Evolutionary conservation across 2,329 filamentous ascomycete species (phyloP).

Genomic region (Myriosclerotinia curreyana): DNA sequence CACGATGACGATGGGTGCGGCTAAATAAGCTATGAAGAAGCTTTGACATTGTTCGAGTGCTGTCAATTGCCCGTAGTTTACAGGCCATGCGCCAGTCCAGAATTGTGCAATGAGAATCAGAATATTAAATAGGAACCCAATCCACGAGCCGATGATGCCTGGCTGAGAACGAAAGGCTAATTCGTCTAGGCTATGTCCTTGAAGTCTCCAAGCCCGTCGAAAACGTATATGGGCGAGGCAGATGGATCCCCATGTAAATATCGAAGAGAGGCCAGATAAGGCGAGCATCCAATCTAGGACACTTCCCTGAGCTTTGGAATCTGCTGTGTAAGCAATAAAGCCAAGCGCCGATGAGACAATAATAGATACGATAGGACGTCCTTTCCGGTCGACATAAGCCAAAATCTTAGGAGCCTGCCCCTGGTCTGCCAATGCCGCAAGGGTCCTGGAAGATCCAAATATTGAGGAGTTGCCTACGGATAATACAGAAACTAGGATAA

Average conservation of each 20-base stretch:
- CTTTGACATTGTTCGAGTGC: conserved; percentile 51
- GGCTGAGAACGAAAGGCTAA: conserved; percentile 79
- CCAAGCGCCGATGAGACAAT: conserved; percentile 63
- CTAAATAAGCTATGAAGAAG: conserved; percentile 74
- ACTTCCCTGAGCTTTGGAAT: conserved; percentile 50
- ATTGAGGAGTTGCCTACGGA: conserved; percentile 91
- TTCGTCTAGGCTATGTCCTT: conserved; percentile 69
- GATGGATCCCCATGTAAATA: conserved; percentile 81
- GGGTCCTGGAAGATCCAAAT: conserved; percentile 85
- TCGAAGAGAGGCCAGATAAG: conserved; percentile 67
- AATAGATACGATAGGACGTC: conserved; percentile 75
- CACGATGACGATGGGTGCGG: conserved; percentile 62
- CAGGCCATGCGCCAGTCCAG: conserved; percentile 79
- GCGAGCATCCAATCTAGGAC: conserved; percentile 80
- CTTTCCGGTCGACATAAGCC: conserved; percentile 77
- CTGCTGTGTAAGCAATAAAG: conserved; percentile 73
- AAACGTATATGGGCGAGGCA: conserved; percentile 92
- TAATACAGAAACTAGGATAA: conserved; percentile 85
- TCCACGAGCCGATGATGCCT: conserved; percentile 74
- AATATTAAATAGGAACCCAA: conserved; percentile 72
- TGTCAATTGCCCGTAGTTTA: conserved; percentile 52
- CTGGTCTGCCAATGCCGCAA: conserved; percentile 86
- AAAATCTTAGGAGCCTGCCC: conserved; percentile 75
- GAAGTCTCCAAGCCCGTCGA: conserved; percentile 70
- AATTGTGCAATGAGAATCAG: conserved; percentile 80